Evolutionary conservation across 2,329 filamentous ascomycete genomes (phyloP), one percentile per base, ranked within the genome.

Genomic region (Chrysosporium queenslandicum): DNA sequence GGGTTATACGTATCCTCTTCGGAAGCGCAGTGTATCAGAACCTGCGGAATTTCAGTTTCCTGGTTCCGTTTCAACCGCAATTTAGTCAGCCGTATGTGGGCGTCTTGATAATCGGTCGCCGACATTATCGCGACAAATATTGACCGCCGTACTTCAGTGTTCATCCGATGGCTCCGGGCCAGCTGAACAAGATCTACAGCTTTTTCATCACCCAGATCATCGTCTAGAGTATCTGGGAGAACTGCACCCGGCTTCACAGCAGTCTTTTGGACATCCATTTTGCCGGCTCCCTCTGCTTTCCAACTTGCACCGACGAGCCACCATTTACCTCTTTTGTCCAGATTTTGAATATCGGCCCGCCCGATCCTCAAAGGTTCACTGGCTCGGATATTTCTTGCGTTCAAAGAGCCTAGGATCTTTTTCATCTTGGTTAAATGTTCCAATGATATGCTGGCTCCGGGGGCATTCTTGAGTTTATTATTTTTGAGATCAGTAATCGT

Each of bases 231-330:
- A 47, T 56, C 53, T 29, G 47, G 34, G 4, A 53, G 39, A 34
- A 55, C 25, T 30, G 53, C 46, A 34, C 18, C 50, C 34, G 49
- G 45, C 50, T 39, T 39, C 41, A 53, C 41, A 25, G 61, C 54
- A 29, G 59, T 53, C 1, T 56, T 46, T 5, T 36, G 20, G 2
- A 32, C 37, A 45, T 62, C 60, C 23, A 55, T 56, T 32, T 59
- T 58, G 46, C 61, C 64, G 3, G 60, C 62, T 1, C 73, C 64
- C 16, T 66, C 65, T 40, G 71, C 65, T 37, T 73, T 74, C 80
- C 91, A 96, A 67, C 89, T 95, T n/a, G 92, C 91, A 48, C 92
- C 92, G 4, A 97, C 87, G 18, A 97, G 80, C 92, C 92, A 98
- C 92, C 92, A 98, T 72, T 95, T 96, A 0, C 92, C 92, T 64